phyloP scores from a whole-genome alignment of 805 yeast species.

The Cyberlindnera nakhonratchasimensis region DNA sequence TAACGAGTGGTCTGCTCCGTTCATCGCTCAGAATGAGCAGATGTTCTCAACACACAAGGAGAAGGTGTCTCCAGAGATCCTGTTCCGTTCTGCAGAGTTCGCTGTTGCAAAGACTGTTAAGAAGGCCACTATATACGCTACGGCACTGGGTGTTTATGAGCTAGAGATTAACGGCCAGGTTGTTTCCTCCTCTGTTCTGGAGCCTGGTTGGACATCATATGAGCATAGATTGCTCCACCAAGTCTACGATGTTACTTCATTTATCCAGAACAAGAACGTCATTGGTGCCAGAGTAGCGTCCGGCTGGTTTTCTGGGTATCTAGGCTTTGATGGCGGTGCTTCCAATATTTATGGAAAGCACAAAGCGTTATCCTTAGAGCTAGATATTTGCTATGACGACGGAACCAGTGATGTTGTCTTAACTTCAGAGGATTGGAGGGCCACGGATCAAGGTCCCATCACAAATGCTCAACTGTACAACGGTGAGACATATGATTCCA shows the following conservation, averaged over 20 bases:
- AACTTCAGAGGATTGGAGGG: constrained; percentile 16
- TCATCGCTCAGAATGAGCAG: constrained; percentile 12
- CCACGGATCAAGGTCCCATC: constrained; percentile 14
- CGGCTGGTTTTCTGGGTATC: constrained; percentile 20
- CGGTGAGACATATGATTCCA: constrained; percentile 19
- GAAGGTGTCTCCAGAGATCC: constrained; percentile 14
- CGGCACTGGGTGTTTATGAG: constrained; percentile 19
- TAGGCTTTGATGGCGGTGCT: constrained; percentile 20
- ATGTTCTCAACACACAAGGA: constrained; percentile 5
- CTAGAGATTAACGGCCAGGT: constrained; percentile 16
- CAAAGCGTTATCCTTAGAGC: constrained; percentile 13
- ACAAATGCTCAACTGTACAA: constrained; percentile 16
- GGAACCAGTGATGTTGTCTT: constrained; percentile 11
- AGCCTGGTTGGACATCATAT: constrained; percentile 20
- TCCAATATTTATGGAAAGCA: constrained; percentile 16
- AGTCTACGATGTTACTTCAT: constrained; percentile 14
- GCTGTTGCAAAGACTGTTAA: constrained; percentile 4
- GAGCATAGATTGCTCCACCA: constrained; percentile 20
- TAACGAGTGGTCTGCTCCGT: constrained; percentile 14
- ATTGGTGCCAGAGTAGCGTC: constrained; percentile 20
- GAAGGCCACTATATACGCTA: constrained; percentile 13
- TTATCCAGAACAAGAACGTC: constrained; percentile 6
- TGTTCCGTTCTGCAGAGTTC: constrained; percentile 17
- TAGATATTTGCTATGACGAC: constrained; percentile 12
- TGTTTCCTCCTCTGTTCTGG: constrained; percentile 12